phyloP scores from a whole-genome alignment of 1,139 yeast species.

The Schizosaccharomyces versatilis region DNA sequence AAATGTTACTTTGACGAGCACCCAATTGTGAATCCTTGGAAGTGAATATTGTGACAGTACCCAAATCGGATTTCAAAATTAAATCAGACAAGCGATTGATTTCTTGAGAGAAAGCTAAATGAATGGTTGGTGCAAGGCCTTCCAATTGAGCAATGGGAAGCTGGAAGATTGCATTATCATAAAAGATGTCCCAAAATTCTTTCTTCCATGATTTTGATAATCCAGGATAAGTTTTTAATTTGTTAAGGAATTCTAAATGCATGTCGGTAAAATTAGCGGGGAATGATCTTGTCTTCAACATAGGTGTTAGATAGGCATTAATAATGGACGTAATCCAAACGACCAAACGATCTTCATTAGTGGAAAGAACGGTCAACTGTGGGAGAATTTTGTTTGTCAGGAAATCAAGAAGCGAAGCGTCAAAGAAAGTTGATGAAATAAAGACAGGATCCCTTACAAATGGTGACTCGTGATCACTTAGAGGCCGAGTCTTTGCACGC shows the following conservation, averaged over 20 bases:
- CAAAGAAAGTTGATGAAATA: not conserved
- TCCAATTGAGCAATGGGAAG: constrained; percentile 17
- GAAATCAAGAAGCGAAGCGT: not conserved
- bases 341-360: constrained; percentile 28
- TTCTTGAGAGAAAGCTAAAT: constrained; percentile 34
- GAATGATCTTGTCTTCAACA: not conserved
- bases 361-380: constrained; percentile 23
- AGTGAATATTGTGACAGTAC: constrained; percentile 31
- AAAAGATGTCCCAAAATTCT: constrained; percentile 20
- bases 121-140: constrained; percentile 38
- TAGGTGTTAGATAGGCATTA: constrained; percentile 19
- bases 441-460: not conserved
- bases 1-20: constrained; percentile 28
- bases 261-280: constrained; percentile 16
- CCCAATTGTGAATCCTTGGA: constrained; percentile 61
- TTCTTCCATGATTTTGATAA: constrained; percentile 22
- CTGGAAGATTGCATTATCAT: constrained; percentile 25
- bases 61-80: not conserved
- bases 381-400: constrained; percentile 20
- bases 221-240: constrained; percentile 13
- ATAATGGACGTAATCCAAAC: constrained; percentile 24
- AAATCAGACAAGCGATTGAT: constrained; percentile 15
- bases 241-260: constrained; percentile 17
- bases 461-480: not conserved
- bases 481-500: not conserved